A percentile compares a stretch with the other conserved stretches of the same genome.
These are phyloP conservation scores for Carnegiea gigantea DNA, from an alignment of 179 eudicot genomes.

Conservation along the genomic window DNA sequence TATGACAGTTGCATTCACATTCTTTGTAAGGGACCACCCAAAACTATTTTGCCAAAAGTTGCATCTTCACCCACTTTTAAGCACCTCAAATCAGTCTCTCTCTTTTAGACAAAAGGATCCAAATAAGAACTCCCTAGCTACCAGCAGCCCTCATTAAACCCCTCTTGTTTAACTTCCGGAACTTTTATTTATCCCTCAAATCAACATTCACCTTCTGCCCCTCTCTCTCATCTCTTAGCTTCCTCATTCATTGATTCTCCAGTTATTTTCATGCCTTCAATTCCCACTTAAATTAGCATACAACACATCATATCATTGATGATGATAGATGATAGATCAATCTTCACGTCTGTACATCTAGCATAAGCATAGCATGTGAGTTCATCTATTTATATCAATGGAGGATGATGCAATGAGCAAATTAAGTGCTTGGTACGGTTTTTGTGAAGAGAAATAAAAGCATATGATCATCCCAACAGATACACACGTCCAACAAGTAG, in stretches of 20 bases:
- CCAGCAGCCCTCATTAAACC: slow-evolving; percentile 11
- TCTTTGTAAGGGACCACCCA: slow-evolving; percentile 17
- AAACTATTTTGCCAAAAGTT: slow-evolving; percentile 10
- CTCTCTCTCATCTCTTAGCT: not conserved
- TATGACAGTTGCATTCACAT: slow-evolving; percentile 29
- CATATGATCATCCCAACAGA: slow-evolving; percentile 2
- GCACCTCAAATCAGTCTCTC: not conserved
- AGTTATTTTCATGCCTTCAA: slow-evolving; percentile 38
- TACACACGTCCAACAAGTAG: not conserved
- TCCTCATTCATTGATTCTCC: slow-evolving; percentile 16
- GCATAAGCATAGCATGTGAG: not conserved
- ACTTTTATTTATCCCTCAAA: slow-evolving; percentile 2
- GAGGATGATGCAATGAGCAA: slow-evolving; percentile 13
- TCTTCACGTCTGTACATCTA: slow-evolving; percentile 5
- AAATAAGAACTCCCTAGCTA: slow-evolving; percentile 14
- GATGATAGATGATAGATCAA: not conserved
- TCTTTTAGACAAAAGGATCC: slow-evolving; percentile 6
- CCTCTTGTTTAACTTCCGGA: not conserved
- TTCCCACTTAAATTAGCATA: slow-evolving; percentile 20
- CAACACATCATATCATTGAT: slow-evolving; percentile 22
- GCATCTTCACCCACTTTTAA: slow-evolving; percentile 18
- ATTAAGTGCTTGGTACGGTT: slow-evolving; percentile 2
- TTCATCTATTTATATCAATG: slow-evolving; percentile 1
- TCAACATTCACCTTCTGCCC: slow-evolving; percentile 19
- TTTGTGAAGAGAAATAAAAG: slow-evolving; percentile 1